A percentile compares a stretch with the other conserved stretches of the same genome.
Evolutionary conservation across 306 rosid genomes (phyloP).

Genomic region (Quercus dentata): DNA sequence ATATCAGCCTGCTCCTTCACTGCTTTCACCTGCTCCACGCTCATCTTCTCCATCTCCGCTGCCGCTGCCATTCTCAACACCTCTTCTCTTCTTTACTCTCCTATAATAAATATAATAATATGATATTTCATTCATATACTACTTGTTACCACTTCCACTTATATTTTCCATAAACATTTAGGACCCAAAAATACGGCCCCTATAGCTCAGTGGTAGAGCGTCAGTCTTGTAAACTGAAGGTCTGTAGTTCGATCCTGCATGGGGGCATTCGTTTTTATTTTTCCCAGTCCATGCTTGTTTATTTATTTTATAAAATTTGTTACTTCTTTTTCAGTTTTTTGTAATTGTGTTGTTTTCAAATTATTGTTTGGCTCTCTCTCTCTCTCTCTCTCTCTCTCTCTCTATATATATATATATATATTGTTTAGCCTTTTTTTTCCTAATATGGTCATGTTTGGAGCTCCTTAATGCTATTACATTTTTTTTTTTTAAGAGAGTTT

Average conservation of each 20-base stretch:
- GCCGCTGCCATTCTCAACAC: conserved; percentile 20
- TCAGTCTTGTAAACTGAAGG: conserved; percentile 16
- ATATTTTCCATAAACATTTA: not conserved
- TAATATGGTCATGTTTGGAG: too few relatives aligned
- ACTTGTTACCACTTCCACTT: too few relatives aligned
- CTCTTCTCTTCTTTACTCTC: conserved; percentile 37
- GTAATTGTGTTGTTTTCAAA: too few relatives aligned
- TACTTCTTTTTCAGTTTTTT: too few relatives aligned
- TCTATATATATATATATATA: too few relatives aligned
- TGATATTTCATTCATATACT: not conserved
- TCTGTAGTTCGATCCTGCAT: conserved; percentile 5
- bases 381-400: too few relatives aligned
- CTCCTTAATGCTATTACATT: too few relatives aligned
- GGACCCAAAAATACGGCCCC: not conserved
- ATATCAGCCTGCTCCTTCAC: conserved; percentile 81
- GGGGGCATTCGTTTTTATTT: not conserved
- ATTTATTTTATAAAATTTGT: too few relatives aligned
- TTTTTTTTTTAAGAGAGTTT: too few relatives aligned
- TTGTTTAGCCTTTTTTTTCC: too few relatives aligned
- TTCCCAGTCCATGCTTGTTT: too few relatives aligned
- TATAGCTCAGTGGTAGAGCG: conserved; percentile 21
- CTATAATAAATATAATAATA: conserved; percentile 14
- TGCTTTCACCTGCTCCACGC: conserved; percentile 75
- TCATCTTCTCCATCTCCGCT: conserved; percentile 65
- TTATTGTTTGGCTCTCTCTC: too few relatives aligned